Conservation (phyloP, 1,139 yeast species). For the Hyphopichia khmerensis region DNA sequence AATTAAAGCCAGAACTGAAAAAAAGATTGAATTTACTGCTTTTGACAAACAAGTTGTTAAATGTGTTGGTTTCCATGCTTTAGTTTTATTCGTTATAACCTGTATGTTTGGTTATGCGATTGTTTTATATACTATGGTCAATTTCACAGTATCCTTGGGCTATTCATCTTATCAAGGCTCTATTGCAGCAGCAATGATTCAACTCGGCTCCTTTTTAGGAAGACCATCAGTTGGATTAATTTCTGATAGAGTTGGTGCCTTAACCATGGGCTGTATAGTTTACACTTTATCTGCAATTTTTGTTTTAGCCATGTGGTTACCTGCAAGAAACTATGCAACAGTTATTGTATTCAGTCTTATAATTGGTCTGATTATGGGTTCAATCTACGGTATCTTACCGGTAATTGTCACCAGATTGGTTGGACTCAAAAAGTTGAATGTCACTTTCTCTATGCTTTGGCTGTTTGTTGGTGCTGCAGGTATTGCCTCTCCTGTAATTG, state of each 20-base stretch:
- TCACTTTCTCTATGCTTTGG: slow-evolving; percentile 44
- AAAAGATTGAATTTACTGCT: slow-evolving; percentile 21
- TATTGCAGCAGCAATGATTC: slow-evolving; percentile 49
- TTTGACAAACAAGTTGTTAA: slow-evolving; percentile 21
- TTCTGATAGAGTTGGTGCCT: slow-evolving; percentile 47
- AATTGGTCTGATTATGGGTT: slow-evolving; percentile 16
- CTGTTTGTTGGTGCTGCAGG: slow-evolving; percentile 37
- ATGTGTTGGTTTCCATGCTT: slow-evolving; percentile 28
- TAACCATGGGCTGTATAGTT: slow-evolving; percentile 37
- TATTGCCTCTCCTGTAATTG: slow-evolving; percentile 45
- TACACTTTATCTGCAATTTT: slow-evolving; percentile 35
- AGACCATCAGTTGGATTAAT: slow-evolving; percentile 48
- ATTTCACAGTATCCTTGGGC: slow-evolving; percentile 27
- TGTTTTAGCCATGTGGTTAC: slow-evolving; percentile 61
- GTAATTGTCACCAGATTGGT: slow-evolving; percentile 23
- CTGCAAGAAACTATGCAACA: slow-evolving; percentile 53
- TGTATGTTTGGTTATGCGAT: slow-evolving; percentile 40
- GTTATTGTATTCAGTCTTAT: slow-evolving; percentile 23
- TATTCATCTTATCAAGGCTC: slow-evolving; percentile 37
- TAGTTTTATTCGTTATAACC: slow-evolving; percentile 26
- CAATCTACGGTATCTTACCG: slow-evolving; percentile 9
- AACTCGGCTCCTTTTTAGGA: slow-evolving; percentile 38
- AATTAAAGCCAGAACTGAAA: slow-evolving; percentile 12
- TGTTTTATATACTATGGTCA: slow-evolving; percentile 34
- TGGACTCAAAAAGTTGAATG: slow-evolving; percentile 41